Conservation (phyloP, 1,139 yeast genomes). For the Zygosaccharomyces sapae region DNA sequence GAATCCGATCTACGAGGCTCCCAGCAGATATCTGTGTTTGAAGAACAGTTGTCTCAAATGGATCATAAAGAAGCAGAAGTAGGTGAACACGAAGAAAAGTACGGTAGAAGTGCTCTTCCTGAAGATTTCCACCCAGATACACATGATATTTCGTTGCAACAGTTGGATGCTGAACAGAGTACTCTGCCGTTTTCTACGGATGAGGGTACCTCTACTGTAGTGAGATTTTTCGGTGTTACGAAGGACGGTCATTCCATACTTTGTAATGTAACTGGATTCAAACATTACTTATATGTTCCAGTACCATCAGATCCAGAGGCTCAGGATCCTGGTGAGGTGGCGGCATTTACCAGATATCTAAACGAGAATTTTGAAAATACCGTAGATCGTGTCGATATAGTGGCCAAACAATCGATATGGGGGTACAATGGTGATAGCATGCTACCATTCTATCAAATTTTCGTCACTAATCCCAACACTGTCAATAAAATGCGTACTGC, state of each 20-base stretch:
- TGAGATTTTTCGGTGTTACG: conserved; percentile 91
- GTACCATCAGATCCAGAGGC: conserved; percentile 57
- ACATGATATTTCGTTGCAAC: conserved; percentile 73
- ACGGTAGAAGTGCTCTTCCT: conserved; percentile 52
- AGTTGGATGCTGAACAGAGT: conserved; percentile 90
- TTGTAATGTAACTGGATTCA: conserved; percentile 84
- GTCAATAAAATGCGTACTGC: conserved; percentile 67
- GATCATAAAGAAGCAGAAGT: conserved; percentile 38
- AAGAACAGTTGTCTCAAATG: conserved; percentile 60
- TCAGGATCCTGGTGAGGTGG: conserved; percentile 47
- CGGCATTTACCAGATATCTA: conserved; percentile 47
- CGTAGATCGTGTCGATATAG: conserved; percentile 59
- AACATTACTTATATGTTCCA: conserved; percentile 88
- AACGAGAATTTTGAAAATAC: conserved; percentile 44
- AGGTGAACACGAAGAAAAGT: conserved; percentile 28
- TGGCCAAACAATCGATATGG: conserved; percentile 83
- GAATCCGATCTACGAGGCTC: conserved; percentile 28
- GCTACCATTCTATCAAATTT: conserved; percentile 74
- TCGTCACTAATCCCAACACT: conserved; percentile 59
- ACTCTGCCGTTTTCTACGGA: conserved; percentile 44
- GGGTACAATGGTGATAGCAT: conserved; percentile 80
- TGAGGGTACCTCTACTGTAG: conserved; percentile 46
- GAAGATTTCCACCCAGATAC: conserved; percentile 45
- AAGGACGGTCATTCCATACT: conserved; percentile 80
- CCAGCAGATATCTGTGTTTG: conserved; percentile 53